These are phyloP conservation scores for Phytophthora pistaciae DNA, from an alignment of 352 stramenopile species.

Conservation along the genomic window DNA sequence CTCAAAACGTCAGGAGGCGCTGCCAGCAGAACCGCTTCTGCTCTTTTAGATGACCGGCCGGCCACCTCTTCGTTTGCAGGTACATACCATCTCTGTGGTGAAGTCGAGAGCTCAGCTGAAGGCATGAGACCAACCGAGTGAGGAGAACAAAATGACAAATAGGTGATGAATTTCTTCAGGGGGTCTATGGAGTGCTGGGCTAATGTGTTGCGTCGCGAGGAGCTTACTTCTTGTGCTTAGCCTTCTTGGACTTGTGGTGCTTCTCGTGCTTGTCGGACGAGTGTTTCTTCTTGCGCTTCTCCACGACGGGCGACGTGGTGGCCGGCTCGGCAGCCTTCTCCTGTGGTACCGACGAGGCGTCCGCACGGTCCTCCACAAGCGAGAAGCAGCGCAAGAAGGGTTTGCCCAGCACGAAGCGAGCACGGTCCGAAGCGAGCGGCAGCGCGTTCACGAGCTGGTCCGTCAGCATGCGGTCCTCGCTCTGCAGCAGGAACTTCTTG, in stretches of 20 bases:
- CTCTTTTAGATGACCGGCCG: conserved; percentile 71
- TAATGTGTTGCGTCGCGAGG: conserved; percentile 32
- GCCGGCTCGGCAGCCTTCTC: conserved; percentile 13
- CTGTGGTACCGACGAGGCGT: conserved; percentile 21
- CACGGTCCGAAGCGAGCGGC: conserved; percentile 60
- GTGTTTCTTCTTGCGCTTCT: conserved; percentile 50
- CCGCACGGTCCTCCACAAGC: conserved; percentile 59
- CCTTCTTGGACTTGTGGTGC: conserved; percentile 66
- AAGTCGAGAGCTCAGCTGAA: conserved; percentile 9
- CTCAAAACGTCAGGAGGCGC: conserved; percentile 59
- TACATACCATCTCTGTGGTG: conserved; percentile 3
- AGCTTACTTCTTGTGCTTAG: conserved; percentile 56
- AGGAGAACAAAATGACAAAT: conserved; percentile 46
- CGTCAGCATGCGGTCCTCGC: conserved; percentile 68
- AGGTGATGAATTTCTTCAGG: conserved; percentile 42
- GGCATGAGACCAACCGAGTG: conserved; percentile 6
- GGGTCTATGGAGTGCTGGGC: conserved; percentile 45
- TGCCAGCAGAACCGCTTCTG: conserved; percentile 65
- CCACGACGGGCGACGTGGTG: conserved; percentile 13
- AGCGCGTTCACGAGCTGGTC: conserved; percentile 85
- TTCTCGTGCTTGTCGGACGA: conserved; percentile 42
- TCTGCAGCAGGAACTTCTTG: conserved; percentile 69
- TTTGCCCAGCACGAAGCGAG: conserved; percentile 74
- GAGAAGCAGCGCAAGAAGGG: conserved; percentile 82
- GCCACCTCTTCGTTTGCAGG: conserved; percentile 25